Conservation (phyloP, 495 filamentous ascomycete species). For the Hypoxylon subgilvum region DNA sequence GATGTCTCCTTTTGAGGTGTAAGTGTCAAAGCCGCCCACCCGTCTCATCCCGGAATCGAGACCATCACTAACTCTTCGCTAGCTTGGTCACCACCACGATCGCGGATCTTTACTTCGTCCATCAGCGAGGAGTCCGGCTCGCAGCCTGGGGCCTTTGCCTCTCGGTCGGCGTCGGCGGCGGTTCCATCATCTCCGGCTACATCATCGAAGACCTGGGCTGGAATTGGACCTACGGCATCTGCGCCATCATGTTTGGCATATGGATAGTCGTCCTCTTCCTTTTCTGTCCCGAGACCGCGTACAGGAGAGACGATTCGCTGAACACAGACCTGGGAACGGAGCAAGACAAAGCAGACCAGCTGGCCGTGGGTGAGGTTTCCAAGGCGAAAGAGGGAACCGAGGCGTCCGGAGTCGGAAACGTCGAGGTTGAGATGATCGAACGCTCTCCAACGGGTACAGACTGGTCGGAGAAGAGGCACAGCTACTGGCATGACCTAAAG, state of each 20-base stretch:
- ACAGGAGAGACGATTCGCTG: constrained; percentile 34
- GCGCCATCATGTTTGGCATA: constrained; percentile 38
- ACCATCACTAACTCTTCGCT: not conserved
- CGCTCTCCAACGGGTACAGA: not conserved
- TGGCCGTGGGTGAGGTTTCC: not conserved
- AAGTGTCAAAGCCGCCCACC: not conserved
- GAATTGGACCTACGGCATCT: constrained; percentile 45
- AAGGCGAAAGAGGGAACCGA: constrained; percentile 10
- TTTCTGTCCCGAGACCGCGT: constrained; percentile 44
- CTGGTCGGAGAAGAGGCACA: constrained; percentile 42
- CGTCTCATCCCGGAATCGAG: not conserved
- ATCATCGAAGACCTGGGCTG: constrained; percentile 42
- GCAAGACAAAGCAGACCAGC: constrained; percentile 18
- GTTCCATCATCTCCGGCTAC: constrained; percentile 42
- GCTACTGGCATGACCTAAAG: constrained; percentile 44
- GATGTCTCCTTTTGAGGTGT: constrained; percentile 57
- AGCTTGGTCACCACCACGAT: constrained; percentile 52
- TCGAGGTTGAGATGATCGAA: constrained; percentile 18
- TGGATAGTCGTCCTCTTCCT: constrained; percentile 40
- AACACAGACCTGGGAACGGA: constrained; percentile 41
- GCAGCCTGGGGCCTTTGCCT: constrained; percentile 40
- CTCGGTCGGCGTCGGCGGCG: constrained; percentile 33
- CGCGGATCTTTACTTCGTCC: constrained; percentile 60
- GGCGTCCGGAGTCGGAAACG: not conserved
- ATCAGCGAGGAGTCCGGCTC: constrained; percentile 39